phyloP scores from a whole-genome alignment of 192 early-diverging fungal species.

The Backusella parvicylindrica region DNA sequence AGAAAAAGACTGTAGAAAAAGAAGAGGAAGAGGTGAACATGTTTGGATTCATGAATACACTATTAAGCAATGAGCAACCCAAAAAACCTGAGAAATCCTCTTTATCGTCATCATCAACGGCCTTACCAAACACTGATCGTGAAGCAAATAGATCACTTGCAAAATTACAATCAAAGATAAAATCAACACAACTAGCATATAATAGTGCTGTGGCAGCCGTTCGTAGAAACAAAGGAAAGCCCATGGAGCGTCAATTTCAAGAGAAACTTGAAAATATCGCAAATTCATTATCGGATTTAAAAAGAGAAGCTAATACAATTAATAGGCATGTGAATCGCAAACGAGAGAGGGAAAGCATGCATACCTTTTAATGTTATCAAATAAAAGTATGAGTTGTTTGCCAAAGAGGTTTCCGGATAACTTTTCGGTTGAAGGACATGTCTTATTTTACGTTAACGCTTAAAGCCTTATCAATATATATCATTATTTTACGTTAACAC shows the following conservation, averaged over 20 bases:
- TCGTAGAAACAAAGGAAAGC: background rate
- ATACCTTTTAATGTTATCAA: constrained; percentile 1
- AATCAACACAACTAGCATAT: background rate
- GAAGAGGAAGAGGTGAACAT: background rate
- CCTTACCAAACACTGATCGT: background rate
- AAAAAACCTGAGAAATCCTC: background rate
- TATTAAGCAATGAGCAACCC: background rate
- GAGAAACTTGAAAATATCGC: background rate
- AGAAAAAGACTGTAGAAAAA: background rate
- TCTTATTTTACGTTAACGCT: no score
- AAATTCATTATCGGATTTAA: background rate
- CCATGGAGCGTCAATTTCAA: background rate
- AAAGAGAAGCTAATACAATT: background rate
- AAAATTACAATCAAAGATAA: background rate
- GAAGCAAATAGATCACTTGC: background rate
- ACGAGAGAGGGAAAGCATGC: constrained; percentile 7
- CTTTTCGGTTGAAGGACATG: no score
- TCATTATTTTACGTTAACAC: no score
- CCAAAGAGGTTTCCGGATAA: no score
- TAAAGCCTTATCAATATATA: no score
- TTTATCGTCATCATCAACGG: background rate
- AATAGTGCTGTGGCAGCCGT: background rate
- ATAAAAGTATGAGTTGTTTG: background rate
- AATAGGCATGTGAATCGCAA: background rate
- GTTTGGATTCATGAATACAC: background rate